phyloP scores from a whole-genome alignment of 768 basidiomycete species.

The Brasilioporus rufonigricans region DNA sequence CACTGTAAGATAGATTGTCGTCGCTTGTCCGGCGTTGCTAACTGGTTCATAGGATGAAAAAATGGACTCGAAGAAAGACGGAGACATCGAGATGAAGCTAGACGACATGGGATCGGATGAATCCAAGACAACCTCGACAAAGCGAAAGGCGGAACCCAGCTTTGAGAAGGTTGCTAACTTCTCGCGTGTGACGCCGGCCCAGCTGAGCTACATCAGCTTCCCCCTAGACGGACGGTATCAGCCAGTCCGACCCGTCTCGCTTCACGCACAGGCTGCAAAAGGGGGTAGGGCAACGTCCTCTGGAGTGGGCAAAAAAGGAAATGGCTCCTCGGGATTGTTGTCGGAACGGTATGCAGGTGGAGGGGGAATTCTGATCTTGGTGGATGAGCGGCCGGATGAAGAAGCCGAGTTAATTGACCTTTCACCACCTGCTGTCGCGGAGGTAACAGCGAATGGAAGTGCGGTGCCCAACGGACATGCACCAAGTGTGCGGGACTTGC shows the following conservation, averaged over 20 bases:
- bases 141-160: slow-evolving; percentile 70
- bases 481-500: slow-evolving; percentile 34
- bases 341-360: slow-evolving; percentile 73
- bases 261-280: slow-evolving; percentile 34
- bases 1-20: slow-evolving; percentile 48
- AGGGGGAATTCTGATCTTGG: slow-evolving; percentile 83
- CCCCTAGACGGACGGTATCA: slow-evolving; percentile 76
- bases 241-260: slow-evolving; percentile 80
- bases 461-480: slow-evolving; percentile 29
- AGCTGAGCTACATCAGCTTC: slow-evolving; percentile 84
- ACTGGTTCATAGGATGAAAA: slow-evolving; percentile 49
- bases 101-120: slow-evolving; percentile 57
- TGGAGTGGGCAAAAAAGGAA: slow-evolving; percentile 29
- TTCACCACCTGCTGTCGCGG: slow-evolving; percentile 36
- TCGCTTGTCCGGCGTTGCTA: slow-evolving; percentile 4
- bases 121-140: slow-evolving; percentile 47
- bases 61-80: slow-evolving; percentile 50
- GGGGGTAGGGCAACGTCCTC: slow-evolving; percentile 30
- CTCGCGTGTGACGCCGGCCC: slow-evolving; percentile 88
- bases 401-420: slow-evolving; percentile 73
- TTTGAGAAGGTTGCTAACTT: slow-evolving; percentile 82
- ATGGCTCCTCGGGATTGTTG: slow-evolving; percentile 33
- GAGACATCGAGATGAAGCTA: slow-evolving; percentile 80
- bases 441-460: slow-evolving; percentile 25
- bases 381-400: slow-evolving; percentile 69